Base-by-base conservation (phyloP, 2,329 filamentous ascomycete genomes). In the Chaetomiaceae sp. region DNA sequence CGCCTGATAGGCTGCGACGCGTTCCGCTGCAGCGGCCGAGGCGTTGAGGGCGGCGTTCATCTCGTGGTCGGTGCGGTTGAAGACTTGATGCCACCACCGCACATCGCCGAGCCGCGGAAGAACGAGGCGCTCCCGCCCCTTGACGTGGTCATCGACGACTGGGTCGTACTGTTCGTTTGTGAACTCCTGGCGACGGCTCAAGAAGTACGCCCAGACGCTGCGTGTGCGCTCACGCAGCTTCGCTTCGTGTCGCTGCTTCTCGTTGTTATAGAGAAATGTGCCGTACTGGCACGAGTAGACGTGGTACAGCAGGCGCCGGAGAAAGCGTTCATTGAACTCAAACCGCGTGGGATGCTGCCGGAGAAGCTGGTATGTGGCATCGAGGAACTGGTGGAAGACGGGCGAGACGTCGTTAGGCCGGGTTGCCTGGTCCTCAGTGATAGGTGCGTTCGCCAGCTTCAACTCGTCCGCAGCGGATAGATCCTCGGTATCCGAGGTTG, bases 361-460 rank as follows among this genome's bases (percentile, higher is more conserved):
- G 19, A 95, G 69, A 22, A 98, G 74, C 64, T 98, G 93, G 62
- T 93, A 97, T 1, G 88, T 88, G 30, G 88, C 89, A 61, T 97
- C 93, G 9, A 98, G 77, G 66, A 97, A 98, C 62, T 98, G 93
- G 59, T 98, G 93, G 66, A 98, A 98, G 19, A 98, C 87, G 0
- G 93, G 93, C 50, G 89, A 94, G 27, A 94, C 86, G 69, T 97
- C 93, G 56, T 88, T 93, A n/a, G 83, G 81, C 49, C 82, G 81
- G 1, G 89, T 96, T 9, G 82, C 77, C 56, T 88, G 81, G 54
- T 71, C 69, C n/a, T 75, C 71, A 15, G 73, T 67, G 29, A 68
- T 61, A 4, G 62, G 55, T 14, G 60, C 48, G 9, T 49, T 47
- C 10, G 47, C 47, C 24, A 49, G 50, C 32, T 56, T 57, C 27